Conservation (phyloP, 2,329 filamentous ascomycete species). For the Fusarium sp. region DNA sequence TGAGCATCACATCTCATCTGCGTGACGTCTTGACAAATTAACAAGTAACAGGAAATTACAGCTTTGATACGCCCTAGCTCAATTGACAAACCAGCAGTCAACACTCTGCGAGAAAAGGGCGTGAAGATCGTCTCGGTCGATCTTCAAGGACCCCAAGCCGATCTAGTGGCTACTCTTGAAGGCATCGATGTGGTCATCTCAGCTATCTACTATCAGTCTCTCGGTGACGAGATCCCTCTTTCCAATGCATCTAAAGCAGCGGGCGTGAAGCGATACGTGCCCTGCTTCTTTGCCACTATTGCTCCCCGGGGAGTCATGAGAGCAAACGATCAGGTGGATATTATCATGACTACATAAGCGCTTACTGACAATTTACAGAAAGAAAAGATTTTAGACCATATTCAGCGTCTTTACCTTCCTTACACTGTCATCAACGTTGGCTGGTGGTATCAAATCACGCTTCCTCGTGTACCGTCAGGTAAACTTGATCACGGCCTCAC, state of each 20-base stretch:
- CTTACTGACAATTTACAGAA: constrained; percentile 51
- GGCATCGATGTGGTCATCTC: constrained; percentile 61
- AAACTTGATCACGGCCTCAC: constrained; percentile 4
- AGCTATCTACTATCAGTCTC: constrained; percentile 49
- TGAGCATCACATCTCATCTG: constrained; percentile 19
- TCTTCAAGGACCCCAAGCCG: constrained; percentile 56
- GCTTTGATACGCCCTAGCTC: constrained; percentile 62
- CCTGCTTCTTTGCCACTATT: constrained; percentile 63
- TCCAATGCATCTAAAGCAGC: constrained; percentile 62
- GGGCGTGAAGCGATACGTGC: constrained; percentile 66
- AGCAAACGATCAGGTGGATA: constrained; percentile 18
- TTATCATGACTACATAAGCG: neutral
- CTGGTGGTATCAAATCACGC: constrained; percentile 20
- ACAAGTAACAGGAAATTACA: constrained; percentile 56
- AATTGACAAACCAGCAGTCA: constrained; percentile 59
- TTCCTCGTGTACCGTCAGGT: constrained; percentile 13
- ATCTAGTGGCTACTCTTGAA: constrained; percentile 57
- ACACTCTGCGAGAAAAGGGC: constrained; percentile 57
- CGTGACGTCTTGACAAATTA: neutral
- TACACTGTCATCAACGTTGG: constrained; percentile 57
- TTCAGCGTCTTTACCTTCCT: constrained; percentile 62
- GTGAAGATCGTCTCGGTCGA: constrained; percentile 60
- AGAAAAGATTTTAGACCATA: constrained; percentile 63
- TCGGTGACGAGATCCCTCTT: constrained; percentile 61
- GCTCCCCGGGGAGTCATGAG: constrained; percentile 55